Conservation (phyloP, 441 rosid species). For the Euphorbia schlechtendalii region DNA sequence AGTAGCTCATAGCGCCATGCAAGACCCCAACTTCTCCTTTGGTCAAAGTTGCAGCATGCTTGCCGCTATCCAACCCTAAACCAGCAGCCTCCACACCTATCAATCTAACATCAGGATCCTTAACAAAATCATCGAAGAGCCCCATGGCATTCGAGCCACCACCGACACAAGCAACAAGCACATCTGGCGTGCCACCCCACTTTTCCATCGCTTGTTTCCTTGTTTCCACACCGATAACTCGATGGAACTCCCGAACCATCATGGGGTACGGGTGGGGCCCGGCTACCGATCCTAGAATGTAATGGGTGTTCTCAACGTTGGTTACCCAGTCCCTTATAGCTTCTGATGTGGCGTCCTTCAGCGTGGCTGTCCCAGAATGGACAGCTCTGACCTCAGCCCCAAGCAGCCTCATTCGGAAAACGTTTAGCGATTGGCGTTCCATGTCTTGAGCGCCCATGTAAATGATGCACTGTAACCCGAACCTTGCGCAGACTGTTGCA, state of each 20-base stretch:
- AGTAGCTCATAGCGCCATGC: slow-evolving; percentile 96
- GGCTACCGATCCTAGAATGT: slow-evolving; percentile 89
- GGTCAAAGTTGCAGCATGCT: slow-evolving; percentile 86
- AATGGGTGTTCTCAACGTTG: slow-evolving; percentile 89
- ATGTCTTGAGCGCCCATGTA: slow-evolving; percentile 96
- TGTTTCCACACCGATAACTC: slow-evolving; percentile 80
- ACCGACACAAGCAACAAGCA: slow-evolving; percentile 84
- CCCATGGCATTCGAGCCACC: slow-evolving; percentile 97
- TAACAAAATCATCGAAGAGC: slow-evolving; percentile 79
- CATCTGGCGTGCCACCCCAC: slow-evolving; percentile 97
- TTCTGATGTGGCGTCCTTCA: slow-evolving; percentile 91
- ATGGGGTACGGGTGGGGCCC: slow-evolving; percentile 95
- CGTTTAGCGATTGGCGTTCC: slow-evolving; percentile 88
- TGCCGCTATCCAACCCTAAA: slow-evolving; percentile 83
- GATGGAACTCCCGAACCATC: slow-evolving; percentile 96
- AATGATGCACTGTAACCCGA: slow-evolving; percentile 68
- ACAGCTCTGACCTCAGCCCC: slow-evolving; percentile 90
- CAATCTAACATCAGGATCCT: slow-evolving; percentile 67
- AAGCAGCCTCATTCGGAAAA: slow-evolving; percentile 87
- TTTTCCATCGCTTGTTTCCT: slow-evolving; percentile 78
- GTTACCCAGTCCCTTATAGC: slow-evolving; percentile 98
- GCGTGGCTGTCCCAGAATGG: slow-evolving; percentile 85
- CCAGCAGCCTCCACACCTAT: slow-evolving; percentile 97
- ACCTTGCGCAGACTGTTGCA: slow-evolving; percentile 89
- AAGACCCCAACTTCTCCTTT: slow-evolving; percentile 85